Conservation (phyloP, 148 eudicot genomes). For the Rheum nobile region DNA sequence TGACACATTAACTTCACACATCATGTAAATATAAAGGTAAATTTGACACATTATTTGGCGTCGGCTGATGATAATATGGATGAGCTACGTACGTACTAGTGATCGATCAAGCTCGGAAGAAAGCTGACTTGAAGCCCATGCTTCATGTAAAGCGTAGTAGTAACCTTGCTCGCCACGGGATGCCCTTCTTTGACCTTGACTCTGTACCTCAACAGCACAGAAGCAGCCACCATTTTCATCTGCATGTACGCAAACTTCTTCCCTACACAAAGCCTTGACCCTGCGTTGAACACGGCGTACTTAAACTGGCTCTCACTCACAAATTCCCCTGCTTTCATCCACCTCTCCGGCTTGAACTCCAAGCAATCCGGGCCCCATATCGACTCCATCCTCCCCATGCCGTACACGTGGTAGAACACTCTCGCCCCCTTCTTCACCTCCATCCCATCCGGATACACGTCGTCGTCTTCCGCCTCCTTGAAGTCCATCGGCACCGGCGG, state of each 20-base stretch:
- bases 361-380: slow-evolving; percentile 27
- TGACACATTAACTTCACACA: no score
- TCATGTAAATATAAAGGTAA: no score
- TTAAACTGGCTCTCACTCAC: slow-evolving; percentile 33
- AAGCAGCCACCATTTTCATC: slow-evolving; percentile 30
- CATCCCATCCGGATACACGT: slow-evolving; percentile 35
- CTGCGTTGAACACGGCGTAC: slow-evolving; percentile 26
- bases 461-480: slow-evolving; percentile 40
- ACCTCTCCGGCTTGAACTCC: slow-evolving; percentile 30
- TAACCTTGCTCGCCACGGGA: slow-evolving; percentile 15
- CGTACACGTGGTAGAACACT: slow-evolving; percentile 34
- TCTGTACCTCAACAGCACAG: slow-evolving; percentile 18
- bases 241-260: slow-evolving; percentile 33
- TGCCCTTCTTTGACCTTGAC: slow-evolving; percentile 28
- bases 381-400: slow-evolving; percentile 29
- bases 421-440: slow-evolving; percentile 19
- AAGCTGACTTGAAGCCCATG: slow-evolving; percentile 16
- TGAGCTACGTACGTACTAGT: no score
- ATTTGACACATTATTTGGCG: no score
- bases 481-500: slow-evolving; percentile 47
- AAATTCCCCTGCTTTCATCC: slow-evolving; percentile 22
- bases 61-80: no score
- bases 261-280: slow-evolving; percentile 28
- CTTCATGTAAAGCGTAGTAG: slow-evolving; percentile 32
- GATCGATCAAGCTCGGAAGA: not conserved